phyloP scores from a whole-genome alignment of 2,329 filamentous ascomycete species.

The Verticillium nubilum region DNA sequence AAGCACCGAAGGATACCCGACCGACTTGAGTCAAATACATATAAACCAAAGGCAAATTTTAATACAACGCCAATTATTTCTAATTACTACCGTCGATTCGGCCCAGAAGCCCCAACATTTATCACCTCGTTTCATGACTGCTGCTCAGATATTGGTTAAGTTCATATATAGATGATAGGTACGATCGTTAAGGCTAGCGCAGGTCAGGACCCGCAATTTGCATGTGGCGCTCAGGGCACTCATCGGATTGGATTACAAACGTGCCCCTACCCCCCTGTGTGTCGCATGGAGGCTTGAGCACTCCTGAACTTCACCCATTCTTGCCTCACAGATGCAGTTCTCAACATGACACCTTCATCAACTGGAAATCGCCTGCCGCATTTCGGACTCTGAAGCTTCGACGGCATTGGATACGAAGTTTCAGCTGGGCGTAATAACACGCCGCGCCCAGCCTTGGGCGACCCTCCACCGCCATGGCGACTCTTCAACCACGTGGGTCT shows the following conservation, averaged over 20 bases:
- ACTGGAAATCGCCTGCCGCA: neutral
- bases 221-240: neutral
- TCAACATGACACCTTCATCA: neutral
- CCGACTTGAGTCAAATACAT: neutral
- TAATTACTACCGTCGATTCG: too few species aligned
- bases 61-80: too few species aligned
- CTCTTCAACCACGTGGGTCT: constrained; percentile 35
- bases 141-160: too few species aligned
- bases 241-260: neutral
- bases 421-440: neutral
- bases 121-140: too few species aligned
- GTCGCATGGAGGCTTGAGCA: neutral
- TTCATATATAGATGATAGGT: too few species aligned
- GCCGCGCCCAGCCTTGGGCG: neutral
- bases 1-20: neutral
- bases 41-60: neutral
- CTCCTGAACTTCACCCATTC: neutral
- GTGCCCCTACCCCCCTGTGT: neutral
- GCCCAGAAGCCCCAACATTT: too few species aligned
- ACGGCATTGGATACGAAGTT: neutral
- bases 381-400: neutral
- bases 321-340: neutral
- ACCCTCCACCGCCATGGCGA: constrained; percentile 24
- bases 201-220: neutral
- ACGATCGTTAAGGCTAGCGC: too few species aligned